Evolutionary conservation across 257 asterid species (phyloP), one percentile per base, ranked within the genome.

Genomic region (Nicotiana sylvestris): DNA sequence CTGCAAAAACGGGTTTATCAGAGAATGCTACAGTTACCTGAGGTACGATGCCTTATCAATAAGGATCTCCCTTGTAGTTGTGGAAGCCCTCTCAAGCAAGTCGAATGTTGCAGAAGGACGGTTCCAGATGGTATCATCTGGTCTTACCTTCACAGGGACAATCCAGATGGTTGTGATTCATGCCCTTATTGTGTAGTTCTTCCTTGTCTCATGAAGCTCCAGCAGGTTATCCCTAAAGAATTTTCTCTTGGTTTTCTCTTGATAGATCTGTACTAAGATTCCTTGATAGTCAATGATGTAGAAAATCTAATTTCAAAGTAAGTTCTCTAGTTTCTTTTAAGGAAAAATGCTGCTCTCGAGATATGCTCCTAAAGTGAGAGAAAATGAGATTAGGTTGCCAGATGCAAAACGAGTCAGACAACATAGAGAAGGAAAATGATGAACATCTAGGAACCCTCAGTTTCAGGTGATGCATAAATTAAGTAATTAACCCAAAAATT

Each of bases 171-270:
- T 82, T 96, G 99, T 82, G 98, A 94, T 82, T 91, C 95, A 5
- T 96, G 99, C 89, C 99, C 99, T 7, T 94, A 89, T 88, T 96
- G 99, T 91, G 91, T 96, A 46, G 98, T 96, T 81, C 98, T 96
- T 81, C 99, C 99, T 77, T 94, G 97, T 87, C 93, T 96, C 80
- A 92, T 92, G 84, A 96, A 96, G 90, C 97, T 96, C 55, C 99
- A 96, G 91, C 98, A 90, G 97, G 99, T 95, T 85, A 61, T 83
- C 79, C 74, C 56, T 85, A 57, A 46, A 72, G 5, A 64, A 81
- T 30, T 51, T n/a, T 76, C 64, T 76, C 16, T 76, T 82, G 82
- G 80, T 66, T 55, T 17, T 79, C 79, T 87, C 46, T 13, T 32
- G 53, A 51, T 78, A 56, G 7, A 18, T n/a, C 13, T 46, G 60